Evolutionary conservation across 495 filamentous ascomycete species (phyloP).

Genomic region (Echria macrotheca): DNA sequence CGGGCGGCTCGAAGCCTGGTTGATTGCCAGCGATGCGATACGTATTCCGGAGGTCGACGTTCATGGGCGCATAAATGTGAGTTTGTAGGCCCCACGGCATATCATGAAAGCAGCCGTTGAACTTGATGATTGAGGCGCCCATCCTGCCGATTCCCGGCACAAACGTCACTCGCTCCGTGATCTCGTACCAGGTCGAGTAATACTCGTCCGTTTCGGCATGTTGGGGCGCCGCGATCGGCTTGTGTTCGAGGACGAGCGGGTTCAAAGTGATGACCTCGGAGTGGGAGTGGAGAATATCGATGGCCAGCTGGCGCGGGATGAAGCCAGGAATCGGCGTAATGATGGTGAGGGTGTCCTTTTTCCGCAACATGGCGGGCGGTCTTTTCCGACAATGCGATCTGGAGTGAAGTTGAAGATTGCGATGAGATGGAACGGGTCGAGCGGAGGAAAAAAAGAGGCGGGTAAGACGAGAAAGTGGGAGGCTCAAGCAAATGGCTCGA

Average conservation of each 20-base stretch:
- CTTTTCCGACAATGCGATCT: neutral
- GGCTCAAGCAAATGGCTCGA: neutral
- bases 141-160: slow-evolving; percentile 57
- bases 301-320: slow-evolving; percentile 42
- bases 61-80: slow-evolving; percentile 64
- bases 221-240: slow-evolving; percentile 55
- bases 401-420: neutral
- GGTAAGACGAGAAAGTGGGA: too few species aligned
- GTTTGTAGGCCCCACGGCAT: slow-evolving; percentile 64
- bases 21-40: slow-evolving; percentile 56
- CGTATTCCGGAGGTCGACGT: slow-evolving; percentile 45
- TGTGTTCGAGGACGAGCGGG: slow-evolving; percentile 63
- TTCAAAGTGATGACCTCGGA: slow-evolving; percentile 70
- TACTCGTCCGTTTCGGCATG: slow-evolving; percentile 63
- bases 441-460: too few species aligned
- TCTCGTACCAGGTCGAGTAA: slow-evolving; percentile 67
- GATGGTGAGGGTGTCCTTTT: slow-evolving; percentile 43
- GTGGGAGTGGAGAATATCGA: slow-evolving; percentile 50
- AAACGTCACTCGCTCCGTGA: slow-evolving; percentile 58
- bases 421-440: neutral
- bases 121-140: slow-evolving; percentile 58
- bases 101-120: slow-evolving; percentile 73
- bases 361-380: slow-evolving; percentile 37
- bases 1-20: slow-evolving; percentile 53
- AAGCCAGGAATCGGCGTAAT: slow-evolving; percentile 45